These are phyloP conservation scores for Dendrobium chrysotoxum DNA, from an alignment of 106 monocot species.

Conservation along the genomic window DNA sequence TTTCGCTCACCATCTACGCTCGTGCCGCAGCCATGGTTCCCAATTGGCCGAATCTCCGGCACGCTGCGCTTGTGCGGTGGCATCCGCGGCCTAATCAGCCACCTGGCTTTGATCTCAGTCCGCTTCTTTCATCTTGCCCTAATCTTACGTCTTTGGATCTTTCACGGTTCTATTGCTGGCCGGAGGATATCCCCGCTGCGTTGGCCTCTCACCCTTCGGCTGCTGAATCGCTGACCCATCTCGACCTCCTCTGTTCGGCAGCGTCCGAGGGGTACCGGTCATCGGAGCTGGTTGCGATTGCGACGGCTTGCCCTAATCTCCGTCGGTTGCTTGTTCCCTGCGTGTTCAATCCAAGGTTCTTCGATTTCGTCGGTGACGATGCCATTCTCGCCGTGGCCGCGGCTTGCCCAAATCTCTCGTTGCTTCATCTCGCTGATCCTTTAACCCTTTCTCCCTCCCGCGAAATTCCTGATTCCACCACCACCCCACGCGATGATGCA, in stretches of 20 bases:
- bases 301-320: constrained; percentile 51
- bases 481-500: constrained; percentile 15
- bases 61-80: constrained; percentile 73
- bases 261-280: constrained; percentile 61
- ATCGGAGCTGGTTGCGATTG: constrained; percentile 36
- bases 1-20: constrained; percentile 54
- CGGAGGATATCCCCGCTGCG: constrained; percentile 70
- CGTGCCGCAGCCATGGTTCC: constrained; percentile 49
- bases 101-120: constrained; percentile 45
- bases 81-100: constrained; percentile 59
- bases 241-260: constrained; percentile 50
- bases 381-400: constrained; percentile 39
- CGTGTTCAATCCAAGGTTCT: constrained; percentile 67
- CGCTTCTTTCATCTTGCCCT: constrained; percentile 40
- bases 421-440: constrained; percentile 61
- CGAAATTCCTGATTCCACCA: not conserved
- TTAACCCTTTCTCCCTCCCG: constrained; percentile 19
- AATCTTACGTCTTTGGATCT: constrained; percentile 51
- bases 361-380: constrained; percentile 58
- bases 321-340: constrained; percentile 41
- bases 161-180: constrained; percentile 89
- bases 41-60: constrained; percentile 37
- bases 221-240: constrained; percentile 22
- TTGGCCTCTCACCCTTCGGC: constrained; percentile 23
- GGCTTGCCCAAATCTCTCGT: constrained; percentile 42